Evolutionary conservation across 805 yeast species (phyloP), one percentile per base, ranked within the genome.

Genomic region (Myxozyma neglecta): DNA sequence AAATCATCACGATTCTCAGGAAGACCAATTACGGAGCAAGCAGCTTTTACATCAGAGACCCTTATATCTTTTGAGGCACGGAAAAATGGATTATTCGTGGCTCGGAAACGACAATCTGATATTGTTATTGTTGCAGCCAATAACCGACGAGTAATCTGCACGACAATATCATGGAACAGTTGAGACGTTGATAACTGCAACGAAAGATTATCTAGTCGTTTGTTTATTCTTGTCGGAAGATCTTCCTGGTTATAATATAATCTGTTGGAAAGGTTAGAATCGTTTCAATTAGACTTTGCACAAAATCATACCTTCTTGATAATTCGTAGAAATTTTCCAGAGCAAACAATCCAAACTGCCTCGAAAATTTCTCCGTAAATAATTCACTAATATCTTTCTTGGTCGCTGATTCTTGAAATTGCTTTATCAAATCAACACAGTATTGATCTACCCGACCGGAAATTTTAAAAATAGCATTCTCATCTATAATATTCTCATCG

Each of bases 51-150:
- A 35, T 63, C 66, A 2, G 34, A 29, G 2, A 43, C 47, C 36
- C 47, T 29, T 10, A 63, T 35, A 13, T 24, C 55, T 18, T 34
- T 47, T 16, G 35, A 7, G 24, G 59, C 37, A 11, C 56, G 61
- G 35, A 53, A 46, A 11, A 32, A 32, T 9, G 40, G 43, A 5
- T 16, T n/a, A 20, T 53, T 47, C 5, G 65, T 16, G n/a, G 37
- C 57, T 6, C 61, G 60, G 14, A 63, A 24, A 9, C 66, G 66
- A 34, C 53, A 52, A 13, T 52, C 53, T 16, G 66, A 47, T 7
- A 60, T 51, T 5, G 57, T 34, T 32, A 56, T 14, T 18, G 52
- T 50, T 16, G 66, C 50, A 6, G 60, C 60, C 16, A 57, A 14
- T 16, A 63, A 51, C 20, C 66, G 52, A 10, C 63, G 54, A 14